Evolutionary conservation across 768 basidiomycete species (phyloP).

Genomic region (Hemileccinum impolitum): DNA sequence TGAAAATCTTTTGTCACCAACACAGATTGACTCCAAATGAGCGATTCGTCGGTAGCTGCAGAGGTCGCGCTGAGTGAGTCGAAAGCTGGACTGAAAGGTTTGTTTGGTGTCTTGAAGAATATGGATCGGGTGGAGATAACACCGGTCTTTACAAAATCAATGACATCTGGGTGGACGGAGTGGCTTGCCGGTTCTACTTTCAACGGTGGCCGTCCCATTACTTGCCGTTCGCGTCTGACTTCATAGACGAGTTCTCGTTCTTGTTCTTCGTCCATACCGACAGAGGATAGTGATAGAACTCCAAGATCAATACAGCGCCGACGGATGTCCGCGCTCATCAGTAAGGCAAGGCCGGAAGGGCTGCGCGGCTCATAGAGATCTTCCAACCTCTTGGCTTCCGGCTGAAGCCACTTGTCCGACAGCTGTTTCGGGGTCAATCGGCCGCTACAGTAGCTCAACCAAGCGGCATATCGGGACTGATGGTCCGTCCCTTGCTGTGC

Average conservation of each 20-base stretch:
- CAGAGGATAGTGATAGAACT: neutral
- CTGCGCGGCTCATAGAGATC: constrained; percentile 30
- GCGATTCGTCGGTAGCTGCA: neutral
- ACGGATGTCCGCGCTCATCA: constrained; percentile 8
- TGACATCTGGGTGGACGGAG: constrained; percentile 14
- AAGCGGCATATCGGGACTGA: constrained; percentile 21
- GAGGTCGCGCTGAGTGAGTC: neutral
- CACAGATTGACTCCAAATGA: neutral
- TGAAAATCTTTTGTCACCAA: neutral
- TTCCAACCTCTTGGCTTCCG: constrained; percentile 36
- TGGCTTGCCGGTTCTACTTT: constrained; percentile 18
- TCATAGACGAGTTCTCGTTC: constrained; percentile 44
- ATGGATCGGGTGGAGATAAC: neutral
- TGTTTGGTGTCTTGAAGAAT: neutral
- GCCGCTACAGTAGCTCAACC: constrained; percentile 10
- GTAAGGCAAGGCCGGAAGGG: constrained; percentile 18
- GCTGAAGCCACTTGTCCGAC: constrained; percentile 35
- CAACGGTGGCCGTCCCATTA: constrained; percentile 31
- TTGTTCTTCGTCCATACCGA: constrained; percentile 25
- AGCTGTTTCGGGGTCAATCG: neutral
- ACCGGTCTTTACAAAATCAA: constrained; percentile 16
- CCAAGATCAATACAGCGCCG: constrained; percentile 10
- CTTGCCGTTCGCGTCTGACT: constrained; percentile 37
- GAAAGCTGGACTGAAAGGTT: neutral
- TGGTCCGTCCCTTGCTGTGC: constrained; percentile 40